Percentiles rank a stretch among this genome's conserved stretches.
Conservation (phyloP, 306 rosid species). For the Lathyrus sativus region DNA sequence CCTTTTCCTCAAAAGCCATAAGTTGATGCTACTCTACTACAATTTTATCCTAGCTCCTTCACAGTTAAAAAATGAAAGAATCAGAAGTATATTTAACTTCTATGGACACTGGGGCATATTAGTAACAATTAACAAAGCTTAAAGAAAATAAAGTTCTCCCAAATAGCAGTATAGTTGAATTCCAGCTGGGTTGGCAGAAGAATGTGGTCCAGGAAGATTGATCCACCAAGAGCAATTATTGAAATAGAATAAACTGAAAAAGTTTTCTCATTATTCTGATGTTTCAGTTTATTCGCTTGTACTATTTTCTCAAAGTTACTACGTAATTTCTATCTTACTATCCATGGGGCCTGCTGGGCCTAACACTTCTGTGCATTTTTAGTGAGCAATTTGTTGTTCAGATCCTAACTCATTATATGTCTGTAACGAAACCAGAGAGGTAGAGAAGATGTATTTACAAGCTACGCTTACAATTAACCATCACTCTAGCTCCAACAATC, state of each 20-base stretch:
- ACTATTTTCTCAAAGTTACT: slow-evolving; percentile 9
- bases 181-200: slow-evolving; percentile 15
- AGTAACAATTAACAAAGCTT: slow-evolving; percentile 4
- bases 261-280: slow-evolving; percentile 1
- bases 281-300: slow-evolving; percentile 26
- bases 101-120: slow-evolving; percentile 6
- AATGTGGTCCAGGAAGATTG: slow-evolving; percentile 31
- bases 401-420: not conserved
- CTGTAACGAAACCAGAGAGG: not conserved
- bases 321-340: slow-evolving; percentile 15
- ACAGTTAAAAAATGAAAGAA: slow-evolving; percentile 23
- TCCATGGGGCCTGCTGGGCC: slow-evolving; percentile 11
- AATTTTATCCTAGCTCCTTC: slow-evolving; percentile 18
- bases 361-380: not conserved
- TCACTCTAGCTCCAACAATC: no score
- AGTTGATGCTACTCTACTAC: slow-evolving; percentile 21
- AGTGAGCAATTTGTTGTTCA: slow-evolving; percentile 6
- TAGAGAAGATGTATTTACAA: not conserved
- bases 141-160: not conserved
- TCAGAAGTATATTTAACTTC: slow-evolving; percentile 2
- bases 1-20: slow-evolving; percentile 19
- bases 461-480: no score
- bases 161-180: slow-evolving; percentile 7
- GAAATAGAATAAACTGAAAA: not conserved
- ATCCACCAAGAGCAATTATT: slow-evolving; percentile 26